Percentiles rank a stretch among this genome's conserved stretches.
Evolutionary conservation across 805 yeast species (phyloP).

Genomic region (Schwanniomyces vanrijiae): DNA sequence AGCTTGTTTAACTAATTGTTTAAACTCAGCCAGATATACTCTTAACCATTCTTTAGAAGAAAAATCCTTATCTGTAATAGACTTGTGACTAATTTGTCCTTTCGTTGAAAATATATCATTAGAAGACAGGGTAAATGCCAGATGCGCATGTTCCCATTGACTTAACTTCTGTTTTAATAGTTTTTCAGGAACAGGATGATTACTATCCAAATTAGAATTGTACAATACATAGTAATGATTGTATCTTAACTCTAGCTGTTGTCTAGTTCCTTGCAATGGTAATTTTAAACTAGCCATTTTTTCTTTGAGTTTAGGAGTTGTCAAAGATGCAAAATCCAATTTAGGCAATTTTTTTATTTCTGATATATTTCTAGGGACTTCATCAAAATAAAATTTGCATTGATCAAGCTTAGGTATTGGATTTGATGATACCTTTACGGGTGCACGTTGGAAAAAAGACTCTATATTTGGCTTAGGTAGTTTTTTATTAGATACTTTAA

Average conservation of each 20-base stretch:
- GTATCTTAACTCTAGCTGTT: slow-evolving; percentile 66
- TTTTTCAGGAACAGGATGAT: slow-evolving; percentile 57
- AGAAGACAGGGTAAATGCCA: slow-evolving; percentile 24
- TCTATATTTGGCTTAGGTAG: slow-evolving; percentile 19
- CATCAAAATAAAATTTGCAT: slow-evolving; percentile 31
- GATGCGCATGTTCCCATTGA: slow-evolving; percentile 64
- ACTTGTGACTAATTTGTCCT: slow-evolving; percentile 21
- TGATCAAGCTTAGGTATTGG: slow-evolving; percentile 12
- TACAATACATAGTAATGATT: slow-evolving; percentile 73
- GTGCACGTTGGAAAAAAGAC: slow-evolving; percentile 27
- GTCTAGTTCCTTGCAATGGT: slow-evolving; percentile 62
- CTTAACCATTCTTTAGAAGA: slow-evolving; percentile 45
- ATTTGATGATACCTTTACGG: slow-evolving; percentile 5
- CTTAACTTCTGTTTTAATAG: slow-evolving; percentile 55
- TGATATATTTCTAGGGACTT: slow-evolving; percentile 23
- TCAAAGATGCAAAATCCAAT: slow-evolving; percentile 60
- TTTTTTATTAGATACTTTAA: slow-evolving; percentile 8
- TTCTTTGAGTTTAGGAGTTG: slow-evolving; percentile 59
- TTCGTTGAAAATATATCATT: slow-evolving; percentile 22
- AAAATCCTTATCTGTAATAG: slow-evolving; percentile 47
- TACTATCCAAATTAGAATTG: slow-evolving; percentile 80
- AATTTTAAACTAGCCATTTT: slow-evolving; percentile 55
- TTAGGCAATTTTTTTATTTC: slow-evolving; percentile 53
- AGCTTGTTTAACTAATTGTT: slow-evolving; percentile 37
- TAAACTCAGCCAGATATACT: slow-evolving; percentile 40